Percentiles rank a stretch among this genome's conserved stretches.
Evolutionary conservation across 495 filamentous ascomycete species (phyloP).

Genomic region (Penicillium angulare): DNA sequence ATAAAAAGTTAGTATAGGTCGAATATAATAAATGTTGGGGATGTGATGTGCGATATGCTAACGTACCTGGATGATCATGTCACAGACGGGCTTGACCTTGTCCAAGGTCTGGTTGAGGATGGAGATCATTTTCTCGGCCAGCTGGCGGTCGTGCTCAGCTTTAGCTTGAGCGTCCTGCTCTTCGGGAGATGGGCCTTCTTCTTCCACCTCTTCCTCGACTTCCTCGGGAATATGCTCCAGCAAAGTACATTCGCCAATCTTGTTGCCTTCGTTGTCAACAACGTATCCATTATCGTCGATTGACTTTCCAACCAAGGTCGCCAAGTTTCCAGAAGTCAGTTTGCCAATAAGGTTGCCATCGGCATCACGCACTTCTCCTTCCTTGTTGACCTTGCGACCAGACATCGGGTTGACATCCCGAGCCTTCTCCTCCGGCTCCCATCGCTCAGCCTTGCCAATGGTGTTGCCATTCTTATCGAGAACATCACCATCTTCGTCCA

Average conservation of each 20-base stretch:
- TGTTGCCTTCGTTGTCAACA: slow-evolving; percentile 76
- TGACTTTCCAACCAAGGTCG: slow-evolving; percentile 68
- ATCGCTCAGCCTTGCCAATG: slow-evolving; percentile 78
- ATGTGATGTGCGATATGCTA: background rate
- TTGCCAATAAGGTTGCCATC: slow-evolving; percentile 80
- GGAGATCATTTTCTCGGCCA: slow-evolving; percentile 72
- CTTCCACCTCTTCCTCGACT: slow-evolving; percentile 36
- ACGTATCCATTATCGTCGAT: slow-evolving; percentile 88
- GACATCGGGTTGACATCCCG: slow-evolving; percentile 66
- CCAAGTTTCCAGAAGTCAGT: slow-evolving; percentile 71
- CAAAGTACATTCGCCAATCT: slow-evolving; percentile 76
- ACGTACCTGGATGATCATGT: slow-evolving; percentile 78
- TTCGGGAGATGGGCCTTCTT: slow-evolving; percentile 40
- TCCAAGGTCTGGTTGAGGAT: slow-evolving; percentile 81
- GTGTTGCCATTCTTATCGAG: slow-evolving; percentile 79
- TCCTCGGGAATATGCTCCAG: slow-evolving; percentile 60
- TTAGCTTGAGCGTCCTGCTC: slow-evolving; percentile 55
- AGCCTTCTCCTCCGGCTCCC: slow-evolving; percentile 74
- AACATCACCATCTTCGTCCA: slow-evolving; percentile 83
- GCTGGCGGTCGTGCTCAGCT: slow-evolving; percentile 64
- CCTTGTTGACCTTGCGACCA: slow-evolving; percentile 74
- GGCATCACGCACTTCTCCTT: slow-evolving; percentile 78
- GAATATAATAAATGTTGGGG: background rate
- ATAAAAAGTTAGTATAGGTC: slow-evolving; percentile 18
- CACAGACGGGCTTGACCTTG: slow-evolving; percentile 78